phyloP scores from a whole-genome alignment of 2,329 filamentous ascomycete genomes.

The Aspergillus sp. region DNA sequence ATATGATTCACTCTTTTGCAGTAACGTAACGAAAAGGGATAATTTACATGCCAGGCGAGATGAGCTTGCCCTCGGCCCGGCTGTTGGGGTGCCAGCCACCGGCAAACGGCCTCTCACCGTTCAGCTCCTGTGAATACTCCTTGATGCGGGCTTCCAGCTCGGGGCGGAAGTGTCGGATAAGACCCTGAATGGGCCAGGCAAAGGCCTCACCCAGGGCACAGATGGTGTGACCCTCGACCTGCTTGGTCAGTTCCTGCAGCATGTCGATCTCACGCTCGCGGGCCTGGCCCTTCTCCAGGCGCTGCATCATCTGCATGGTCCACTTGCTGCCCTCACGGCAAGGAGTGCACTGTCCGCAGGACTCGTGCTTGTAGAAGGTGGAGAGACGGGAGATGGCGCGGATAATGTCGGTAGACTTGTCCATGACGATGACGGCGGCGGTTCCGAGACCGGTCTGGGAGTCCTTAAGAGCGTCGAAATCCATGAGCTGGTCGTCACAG shows the following conservation, averaged over 20 bases:
- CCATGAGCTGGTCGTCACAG: constrained; percentile 97
- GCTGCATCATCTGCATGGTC: constrained; percentile 98
- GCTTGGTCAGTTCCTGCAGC: constrained; percentile 98
- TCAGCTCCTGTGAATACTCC: constrained; percentile 73
- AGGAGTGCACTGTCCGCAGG: constrained; percentile 98
- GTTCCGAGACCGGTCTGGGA: constrained; percentile 96
- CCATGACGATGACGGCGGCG: constrained; percentile 98
- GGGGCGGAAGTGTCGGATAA: constrained; percentile 97
- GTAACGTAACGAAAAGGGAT: constrained; percentile 1
- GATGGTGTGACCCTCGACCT: constrained; percentile 98
- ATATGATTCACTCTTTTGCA: constrained; percentile 9
- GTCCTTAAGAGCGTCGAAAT: constrained; percentile 98
- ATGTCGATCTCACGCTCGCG: constrained; percentile 96
- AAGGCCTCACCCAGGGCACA: constrained; percentile 98
- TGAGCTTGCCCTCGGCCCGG: constrained; percentile 75
- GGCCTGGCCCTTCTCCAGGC: constrained; percentile 89
- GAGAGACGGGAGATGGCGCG: constrained; percentile 89
- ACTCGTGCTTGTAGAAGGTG: constrained; percentile 98
- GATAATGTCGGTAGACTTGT: constrained; percentile 95
- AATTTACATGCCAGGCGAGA: constrained; percentile 91
- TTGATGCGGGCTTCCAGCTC: constrained; percentile 91
- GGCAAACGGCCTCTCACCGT: constrained; percentile 71
- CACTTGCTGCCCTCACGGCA: constrained; percentile 99
- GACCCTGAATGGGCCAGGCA: constrained; percentile 96
- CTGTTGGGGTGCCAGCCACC: constrained; percentile 86